These are phyloP conservation scores for Plectosphaerella sp. DNA, from an alignment of 2,329 filamentous ascomycete genomes.

Conservation along the genomic window DNA sequence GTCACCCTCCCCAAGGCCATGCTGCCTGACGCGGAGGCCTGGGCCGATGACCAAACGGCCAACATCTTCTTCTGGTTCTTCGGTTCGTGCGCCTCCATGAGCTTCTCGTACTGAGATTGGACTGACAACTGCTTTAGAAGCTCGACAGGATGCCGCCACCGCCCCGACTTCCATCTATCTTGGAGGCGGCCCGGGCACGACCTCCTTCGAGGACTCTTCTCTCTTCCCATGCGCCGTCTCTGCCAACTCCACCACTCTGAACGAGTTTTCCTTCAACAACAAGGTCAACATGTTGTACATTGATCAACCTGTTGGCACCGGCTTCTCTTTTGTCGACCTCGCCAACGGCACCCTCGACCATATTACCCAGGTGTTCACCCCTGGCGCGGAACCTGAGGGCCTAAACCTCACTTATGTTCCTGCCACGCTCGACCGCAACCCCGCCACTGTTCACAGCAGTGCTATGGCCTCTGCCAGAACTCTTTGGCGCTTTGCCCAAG, in stretches of 20 bases:
- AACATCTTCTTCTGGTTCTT: conserved; percentile 61
- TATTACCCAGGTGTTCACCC: conserved; percentile 11
- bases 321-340: conserved; percentile 22
- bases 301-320: conserved; percentile 50
- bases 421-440: conserved; percentile 36
- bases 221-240: conserved; percentile 48
- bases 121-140: conserved; percentile 27
- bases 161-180: conserved; percentile 59
- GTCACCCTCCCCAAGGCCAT: conserved; percentile 46
- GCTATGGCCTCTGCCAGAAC: conserved; percentile 37
- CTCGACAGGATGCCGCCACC: conserved; percentile 43
- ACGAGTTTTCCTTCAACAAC: conserved; percentile 60
- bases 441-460: conserved; percentile 21
- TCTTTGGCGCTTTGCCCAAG: conserved; percentile 20
- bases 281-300: conserved; percentile 66
- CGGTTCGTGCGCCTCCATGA: neutral
- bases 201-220: conserved; percentile 50
- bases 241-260: conserved; percentile 41
- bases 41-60: conserved; percentile 36
- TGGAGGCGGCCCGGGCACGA: conserved; percentile 56
- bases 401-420: conserved; percentile 45
- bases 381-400: conserved; percentile 19
- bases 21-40: conserved; percentile 16
- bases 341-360: conserved; percentile 15
- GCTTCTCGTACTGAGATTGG: neutral